These are phyloP conservation scores for Aegle marmelos DNA, from an alignment of 345 rosid species.

Conservation along the genomic window DNA sequence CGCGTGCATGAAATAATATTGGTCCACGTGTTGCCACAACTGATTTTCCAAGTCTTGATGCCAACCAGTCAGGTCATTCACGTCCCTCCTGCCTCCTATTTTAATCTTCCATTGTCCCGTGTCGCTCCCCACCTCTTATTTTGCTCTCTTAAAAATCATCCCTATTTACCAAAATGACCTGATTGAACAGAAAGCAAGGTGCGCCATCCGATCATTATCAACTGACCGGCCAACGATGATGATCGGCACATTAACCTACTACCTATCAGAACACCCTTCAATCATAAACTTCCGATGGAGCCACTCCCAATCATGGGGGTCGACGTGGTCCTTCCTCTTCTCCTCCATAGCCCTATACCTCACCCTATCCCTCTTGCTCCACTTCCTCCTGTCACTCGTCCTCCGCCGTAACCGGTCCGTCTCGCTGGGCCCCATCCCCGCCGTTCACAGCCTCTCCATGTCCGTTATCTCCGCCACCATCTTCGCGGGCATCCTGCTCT, in stretches of 20 bases:
- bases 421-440: slow-evolving; percentile 70
- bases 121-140: not conserved
- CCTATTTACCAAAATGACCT: not conserved
- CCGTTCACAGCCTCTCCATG: slow-evolving; percentile 68
- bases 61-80: not conserved
- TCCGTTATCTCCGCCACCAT: slow-evolving; percentile 58
- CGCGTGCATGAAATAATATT: not conserved
- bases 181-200: not conserved
- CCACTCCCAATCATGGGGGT: slow-evolving; percentile 75
- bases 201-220: slow-evolving; percentile 18
- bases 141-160: not conserved
- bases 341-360: slow-evolving; percentile 59
- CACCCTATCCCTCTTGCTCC: slow-evolving; percentile 43
- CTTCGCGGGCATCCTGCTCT: slow-evolving; percentile 76
- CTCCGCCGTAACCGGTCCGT: slow-evolving; percentile 42
- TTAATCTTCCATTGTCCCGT: not conserved
- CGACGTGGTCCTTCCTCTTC: slow-evolving; percentile 89
- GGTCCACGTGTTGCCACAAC: not conserved
- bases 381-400: slow-evolving; percentile 40
- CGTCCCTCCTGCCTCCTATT: not conserved
- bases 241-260: slow-evolving; percentile 38
- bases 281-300: slow-evolving; percentile 86
- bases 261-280: slow-evolving; percentile 79
- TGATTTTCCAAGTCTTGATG: not conserved
- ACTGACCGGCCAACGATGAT: slow-evolving; percentile 17